Evolutionary conservation across 208 protist genomes (phyloP).

Genomic region (Leishmania major): DNA sequence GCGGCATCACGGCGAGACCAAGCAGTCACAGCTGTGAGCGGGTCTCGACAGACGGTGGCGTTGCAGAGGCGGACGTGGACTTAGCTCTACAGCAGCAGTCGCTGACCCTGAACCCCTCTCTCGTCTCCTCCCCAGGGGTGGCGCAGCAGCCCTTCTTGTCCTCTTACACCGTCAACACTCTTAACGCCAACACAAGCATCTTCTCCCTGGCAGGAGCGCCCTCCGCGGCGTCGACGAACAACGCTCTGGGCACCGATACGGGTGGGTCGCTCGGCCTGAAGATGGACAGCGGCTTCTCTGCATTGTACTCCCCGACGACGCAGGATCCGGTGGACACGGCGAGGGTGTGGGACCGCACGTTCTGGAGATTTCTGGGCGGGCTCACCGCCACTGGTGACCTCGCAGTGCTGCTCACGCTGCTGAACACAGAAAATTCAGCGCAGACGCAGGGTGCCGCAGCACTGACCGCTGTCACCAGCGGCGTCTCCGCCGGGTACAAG

Average conservation of each 20-base stretch:
- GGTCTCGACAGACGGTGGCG: background rate
- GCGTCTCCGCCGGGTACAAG: background rate
- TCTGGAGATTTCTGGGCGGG: conserved; percentile 51
- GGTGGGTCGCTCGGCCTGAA: conserved; percentile 7
- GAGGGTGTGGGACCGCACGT: conserved; percentile 41
- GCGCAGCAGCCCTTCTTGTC: conserved; percentile 2
- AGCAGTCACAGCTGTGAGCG: conserved; percentile 3
- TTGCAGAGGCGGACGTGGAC: background rate
- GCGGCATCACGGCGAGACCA: conserved; percentile 7
- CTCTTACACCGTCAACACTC: background rate
- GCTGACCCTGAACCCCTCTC: background rate
- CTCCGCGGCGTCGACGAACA: conserved; percentile 1
- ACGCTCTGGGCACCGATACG: conserved; percentile 5
- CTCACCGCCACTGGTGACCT: conserved; percentile 36
- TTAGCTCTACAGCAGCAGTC: conserved; percentile 9
- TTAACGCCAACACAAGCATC: conserved; percentile 3
- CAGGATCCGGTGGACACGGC: conserved; percentile 34
- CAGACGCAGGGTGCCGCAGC: background rate
- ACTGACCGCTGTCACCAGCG: background rate
- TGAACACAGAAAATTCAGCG: conserved; percentile 17
- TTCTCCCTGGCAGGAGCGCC: background rate
- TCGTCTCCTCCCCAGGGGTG: background rate
- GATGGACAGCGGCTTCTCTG: background rate
- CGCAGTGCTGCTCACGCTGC: conserved; percentile 29
- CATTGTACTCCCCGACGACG: conserved; percentile 6